A percentile compares a stretch with the other conserved stretches of the same genome.
Evolutionary conservation across 495 filamentous ascomycete genomes (phyloP).

Genomic region (Aspergillus asperescens): DNA sequence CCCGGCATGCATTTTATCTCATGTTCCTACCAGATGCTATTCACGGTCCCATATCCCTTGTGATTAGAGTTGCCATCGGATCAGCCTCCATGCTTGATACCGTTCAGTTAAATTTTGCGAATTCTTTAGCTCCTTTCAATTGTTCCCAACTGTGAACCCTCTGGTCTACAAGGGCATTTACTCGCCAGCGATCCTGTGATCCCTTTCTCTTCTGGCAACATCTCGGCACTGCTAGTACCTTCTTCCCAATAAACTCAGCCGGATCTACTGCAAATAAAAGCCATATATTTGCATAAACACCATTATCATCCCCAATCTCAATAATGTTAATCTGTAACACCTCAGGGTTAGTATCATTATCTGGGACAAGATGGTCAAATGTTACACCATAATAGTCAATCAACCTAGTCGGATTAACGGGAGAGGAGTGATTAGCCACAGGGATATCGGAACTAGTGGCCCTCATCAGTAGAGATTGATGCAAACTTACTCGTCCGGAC

Average conservation of each 20-base stretch:
- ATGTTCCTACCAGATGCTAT: no score
- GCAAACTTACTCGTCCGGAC: constrained; percentile 4
- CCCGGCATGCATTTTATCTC: no score
- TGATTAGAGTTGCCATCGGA: no score
- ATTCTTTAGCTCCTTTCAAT: neutral
- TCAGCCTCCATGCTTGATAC: no score
- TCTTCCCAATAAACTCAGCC: constrained; percentile 32
- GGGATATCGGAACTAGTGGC: neutral
- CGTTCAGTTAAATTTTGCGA: neutral
- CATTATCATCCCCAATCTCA: constrained; percentile 28
- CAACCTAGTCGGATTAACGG: constrained; percentile 9
- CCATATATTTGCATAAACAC: constrained; percentile 25
- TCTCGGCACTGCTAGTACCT: constrained; percentile 33
- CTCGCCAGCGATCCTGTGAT: constrained; percentile 24
- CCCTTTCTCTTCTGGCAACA: constrained; percentile 38
- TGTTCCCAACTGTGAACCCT: neutral
- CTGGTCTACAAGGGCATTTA: constrained; percentile 18
- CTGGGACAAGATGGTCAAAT: constrained; percentile 35
- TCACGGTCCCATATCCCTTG: no score
- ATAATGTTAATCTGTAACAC: constrained; percentile 32
- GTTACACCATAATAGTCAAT: constrained; percentile 40
- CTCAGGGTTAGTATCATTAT: constrained; percentile 25
- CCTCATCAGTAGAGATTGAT: neutral
- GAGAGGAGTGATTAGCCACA: neutral
- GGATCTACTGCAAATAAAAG: constrained; percentile 27